These are phyloP conservation scores for Tilletia caries DNA, from an alignment of 1,284 basidiomycete genomes.

Conservation along the genomic window DNA sequence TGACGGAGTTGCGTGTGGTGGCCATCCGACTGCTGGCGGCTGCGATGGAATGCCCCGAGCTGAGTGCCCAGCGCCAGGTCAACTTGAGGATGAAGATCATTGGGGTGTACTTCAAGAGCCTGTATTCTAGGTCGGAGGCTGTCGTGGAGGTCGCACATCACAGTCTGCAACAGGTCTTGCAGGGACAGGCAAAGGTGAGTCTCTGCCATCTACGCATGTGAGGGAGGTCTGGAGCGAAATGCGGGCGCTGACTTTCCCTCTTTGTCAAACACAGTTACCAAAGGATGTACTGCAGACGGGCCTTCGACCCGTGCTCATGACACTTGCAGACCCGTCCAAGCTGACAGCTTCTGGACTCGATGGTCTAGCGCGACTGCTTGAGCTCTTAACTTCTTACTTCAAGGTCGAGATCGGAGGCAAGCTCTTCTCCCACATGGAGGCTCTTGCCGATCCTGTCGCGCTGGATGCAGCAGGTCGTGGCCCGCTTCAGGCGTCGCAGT, in stretches of 20 bases:
- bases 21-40: slow-evolving; percentile 90
- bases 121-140: slow-evolving; percentile 88
- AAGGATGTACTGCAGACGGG: slow-evolving; percentile 94
- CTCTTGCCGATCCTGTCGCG: slow-evolving; percentile 41
- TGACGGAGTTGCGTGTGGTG: slow-evolving; percentile 88
- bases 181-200: slow-evolving; percentile 69
- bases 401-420: slow-evolving; percentile 99
- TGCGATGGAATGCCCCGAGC: slow-evolving; percentile 90
- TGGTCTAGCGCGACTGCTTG: slow-evolving; percentile 88
- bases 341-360: slow-evolving; percentile 88
- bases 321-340: slow-evolving; percentile 91
- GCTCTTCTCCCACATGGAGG: slow-evolving; percentile 74
- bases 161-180: slow-evolving; percentile 80
- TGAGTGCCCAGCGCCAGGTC: slow-evolving; percentile 56
- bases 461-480: slow-evolving; percentile 44
- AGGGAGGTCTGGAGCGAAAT: too few relatives aligned
- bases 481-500: slow-evolving; percentile 28
- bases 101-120: slow-evolving; percentile 94
- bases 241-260: slow-evolving; percentile 6
- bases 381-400: slow-evolving; percentile 97
- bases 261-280: slow-evolving; percentile 61
- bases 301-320: slow-evolving; percentile 92
- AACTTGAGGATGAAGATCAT: slow-evolving; percentile 71
- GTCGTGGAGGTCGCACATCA: slow-evolving; percentile 95
- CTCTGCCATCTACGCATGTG: too few relatives aligned